Evolutionary conservation across 768 basidiomycete species (phyloP).

Genomic region (Sarcodon sp.): DNA sequence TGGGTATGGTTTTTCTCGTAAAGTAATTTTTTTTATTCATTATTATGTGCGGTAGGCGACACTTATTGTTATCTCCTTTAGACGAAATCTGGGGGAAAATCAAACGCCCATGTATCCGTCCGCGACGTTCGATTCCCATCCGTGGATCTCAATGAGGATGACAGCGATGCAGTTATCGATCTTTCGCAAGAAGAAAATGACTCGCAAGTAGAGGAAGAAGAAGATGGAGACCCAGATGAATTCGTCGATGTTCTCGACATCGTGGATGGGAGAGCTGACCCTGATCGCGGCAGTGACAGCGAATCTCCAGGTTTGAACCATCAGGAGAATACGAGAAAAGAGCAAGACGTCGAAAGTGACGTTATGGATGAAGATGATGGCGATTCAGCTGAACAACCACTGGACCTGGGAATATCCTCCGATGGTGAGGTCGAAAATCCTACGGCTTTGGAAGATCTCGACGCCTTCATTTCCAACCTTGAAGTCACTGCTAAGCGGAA

Average conservation of each 20-base stretch:
- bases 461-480: constrained; percentile 58
- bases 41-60: not conserved
- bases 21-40: constrained; percentile 9
- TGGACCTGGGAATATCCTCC: constrained; percentile 17
- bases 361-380: constrained; percentile 26
- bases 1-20: constrained; percentile 36
- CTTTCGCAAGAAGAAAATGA: constrained; percentile 30
- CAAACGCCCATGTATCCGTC: constrained; percentile 4
- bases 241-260: constrained; percentile 56
- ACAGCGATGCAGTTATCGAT: constrained; percentile 17
- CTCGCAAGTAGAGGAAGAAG: constrained; percentile 22
- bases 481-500: constrained; percentile 65
- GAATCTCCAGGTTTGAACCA: constrained; percentile 11
- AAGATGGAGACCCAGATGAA: constrained; percentile 32
- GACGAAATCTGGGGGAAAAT: constrained; percentile 12
- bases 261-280: constrained; percentile 47
- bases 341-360: constrained; percentile 23
- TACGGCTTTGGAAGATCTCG: constrained; percentile 56
- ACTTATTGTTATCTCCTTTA: not conserved
- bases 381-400: constrained; percentile 30
- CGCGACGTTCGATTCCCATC: too few species aligned
- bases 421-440: constrained; percentile 36
- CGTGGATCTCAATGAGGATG: constrained; percentile 55
- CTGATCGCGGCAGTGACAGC: constrained; percentile 13
- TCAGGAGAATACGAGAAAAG: constrained; percentile 15